These are phyloP conservation scores for Cryptosporidium felis DNA, from an alignment of 169 alveolate genomes.

Conservation along the genomic window DNA sequence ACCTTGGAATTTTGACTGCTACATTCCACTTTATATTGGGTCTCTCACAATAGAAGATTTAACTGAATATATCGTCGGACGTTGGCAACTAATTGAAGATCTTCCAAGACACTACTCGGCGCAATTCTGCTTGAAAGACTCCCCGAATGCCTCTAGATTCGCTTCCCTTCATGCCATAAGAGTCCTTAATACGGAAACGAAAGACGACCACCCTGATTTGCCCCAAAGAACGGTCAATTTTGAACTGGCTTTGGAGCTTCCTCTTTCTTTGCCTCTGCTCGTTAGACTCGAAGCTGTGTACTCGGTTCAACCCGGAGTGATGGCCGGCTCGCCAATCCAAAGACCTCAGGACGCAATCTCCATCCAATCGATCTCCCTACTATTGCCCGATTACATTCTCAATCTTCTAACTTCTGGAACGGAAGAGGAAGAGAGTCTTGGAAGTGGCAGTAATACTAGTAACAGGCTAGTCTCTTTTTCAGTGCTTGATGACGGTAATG, in stretches of 20 bases:
- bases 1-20: not conserved
- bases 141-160: too few relatives aligned
- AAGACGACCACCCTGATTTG: not conserved
- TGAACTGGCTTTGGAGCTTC: not conserved
- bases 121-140: not conserved
- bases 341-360: too few relatives aligned
- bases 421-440: too few relatives aligned
- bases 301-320: too few relatives aligned
- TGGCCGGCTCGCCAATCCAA: too few relatives aligned
- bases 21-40: not conserved
- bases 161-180: constrained; percentile 21
- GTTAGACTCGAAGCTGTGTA: not conserved
- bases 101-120: not conserved
- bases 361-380: too few relatives aligned
- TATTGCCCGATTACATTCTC: too few relatives aligned
- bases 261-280: not conserved
- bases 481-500: too few relatives aligned
- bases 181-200: not conserved
- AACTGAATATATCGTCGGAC: not conserved
- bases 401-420: too few relatives aligned
- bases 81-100: not conserved
- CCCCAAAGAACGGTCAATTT: not conserved
- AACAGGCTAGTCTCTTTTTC: too few relatives aligned
- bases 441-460: too few relatives aligned
- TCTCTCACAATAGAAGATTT: not conserved